These are phyloP conservation scores for Hymenoscyphus repandus DNA, from an alignment of 2,329 filamentous ascomycete species.

Conservation along the genomic window DNA sequence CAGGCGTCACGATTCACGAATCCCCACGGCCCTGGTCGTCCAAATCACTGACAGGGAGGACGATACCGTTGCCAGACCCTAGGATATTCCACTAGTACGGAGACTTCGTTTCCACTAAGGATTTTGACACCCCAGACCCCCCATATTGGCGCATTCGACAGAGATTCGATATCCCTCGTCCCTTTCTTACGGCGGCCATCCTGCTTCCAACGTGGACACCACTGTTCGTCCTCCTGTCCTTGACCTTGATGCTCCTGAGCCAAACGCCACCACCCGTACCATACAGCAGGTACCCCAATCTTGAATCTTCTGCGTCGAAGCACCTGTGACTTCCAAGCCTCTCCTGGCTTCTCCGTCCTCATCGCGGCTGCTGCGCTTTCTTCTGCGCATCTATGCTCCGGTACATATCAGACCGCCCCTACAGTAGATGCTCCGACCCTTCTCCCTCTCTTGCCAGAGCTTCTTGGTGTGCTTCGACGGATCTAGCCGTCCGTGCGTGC, in stretches of 20 bases:
- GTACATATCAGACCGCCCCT: neutral
- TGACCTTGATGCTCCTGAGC: neutral
- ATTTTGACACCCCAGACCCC: conserved; percentile 17
- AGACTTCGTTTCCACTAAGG: conserved; percentile 20
- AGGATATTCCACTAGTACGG: conserved; percentile 17
- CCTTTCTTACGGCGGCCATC: conserved; percentile 14
- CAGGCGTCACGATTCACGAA: neutral
- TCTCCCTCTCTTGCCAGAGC: conserved; percentile 1
- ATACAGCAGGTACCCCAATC: conserved; percentile 10
- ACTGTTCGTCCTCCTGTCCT: neutral
- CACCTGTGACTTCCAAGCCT: conserved; percentile 11
- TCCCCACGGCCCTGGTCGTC: neutral
- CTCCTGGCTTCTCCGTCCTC: conserved; percentile 8
- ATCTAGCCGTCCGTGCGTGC: conserved; percentile 12
- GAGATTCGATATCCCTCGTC: too few species aligned
- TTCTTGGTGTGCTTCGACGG: conserved; percentile 5
- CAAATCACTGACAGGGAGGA: conserved; percentile 13
- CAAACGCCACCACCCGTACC: conserved; percentile 5
- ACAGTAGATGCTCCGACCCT: neutral
- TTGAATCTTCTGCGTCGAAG: conserved; percentile 3
- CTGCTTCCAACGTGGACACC: neutral
- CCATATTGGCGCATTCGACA: conserved; percentile 1
- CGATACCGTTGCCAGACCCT: conserved; percentile 16
- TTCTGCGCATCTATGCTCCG: neutral
- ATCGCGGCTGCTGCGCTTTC: conserved; percentile 10